A percentile compares a stretch with the other conserved stretches of the same genome.
Evolutionary conservation across 2,329 filamentous ascomycete species (phyloP).

Genomic region (Venturia pyrina): DNA sequence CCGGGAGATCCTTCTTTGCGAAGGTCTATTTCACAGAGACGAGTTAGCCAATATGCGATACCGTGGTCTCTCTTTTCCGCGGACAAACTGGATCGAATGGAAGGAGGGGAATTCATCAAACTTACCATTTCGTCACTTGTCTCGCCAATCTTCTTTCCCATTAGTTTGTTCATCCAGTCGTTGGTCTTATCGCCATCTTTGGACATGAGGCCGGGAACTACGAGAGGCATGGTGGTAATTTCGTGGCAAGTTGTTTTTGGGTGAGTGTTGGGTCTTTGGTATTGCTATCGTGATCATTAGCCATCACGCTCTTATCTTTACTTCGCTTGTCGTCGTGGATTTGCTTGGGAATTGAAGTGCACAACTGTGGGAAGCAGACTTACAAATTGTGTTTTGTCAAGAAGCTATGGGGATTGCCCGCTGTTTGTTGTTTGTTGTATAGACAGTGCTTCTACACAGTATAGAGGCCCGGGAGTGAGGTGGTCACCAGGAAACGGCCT

Average conservation of each 20-base stretch:
- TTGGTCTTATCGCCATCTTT: conserved; percentile 26
- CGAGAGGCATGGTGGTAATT: conserved; percentile 35
- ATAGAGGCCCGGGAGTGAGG: too few relatives aligned
- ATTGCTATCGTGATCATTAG: background rate
- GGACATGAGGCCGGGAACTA: conserved; percentile 37
- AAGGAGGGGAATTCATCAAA: conserved; percentile 4
- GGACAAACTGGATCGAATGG: background rate
- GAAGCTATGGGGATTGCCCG: background rate
- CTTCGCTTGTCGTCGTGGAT: background rate
- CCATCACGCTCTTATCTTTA: too few relatives aligned
- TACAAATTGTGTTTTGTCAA: background rate
- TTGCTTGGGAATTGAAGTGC: background rate
- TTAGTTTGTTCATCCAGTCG: conserved; percentile 38
- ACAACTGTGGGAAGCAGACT: background rate
- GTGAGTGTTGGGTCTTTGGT: too few relatives aligned
- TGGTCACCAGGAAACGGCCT: background rate
- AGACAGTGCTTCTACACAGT: too few relatives aligned
- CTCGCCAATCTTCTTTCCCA: conserved; percentile 43
- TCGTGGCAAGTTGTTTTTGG: background rate
- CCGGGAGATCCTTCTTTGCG: conserved; percentile 38
- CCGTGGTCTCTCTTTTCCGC: too few relatives aligned
- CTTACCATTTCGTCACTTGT: conserved; percentile 33
- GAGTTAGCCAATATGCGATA: too few relatives aligned
- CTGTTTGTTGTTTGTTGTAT: background rate
- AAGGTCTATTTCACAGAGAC: conserved; percentile 30